Evolutionary conservation across 2,329 filamentous ascomycete species (phyloP).

Genomic region (Trichoderma aggressivum): DNA sequence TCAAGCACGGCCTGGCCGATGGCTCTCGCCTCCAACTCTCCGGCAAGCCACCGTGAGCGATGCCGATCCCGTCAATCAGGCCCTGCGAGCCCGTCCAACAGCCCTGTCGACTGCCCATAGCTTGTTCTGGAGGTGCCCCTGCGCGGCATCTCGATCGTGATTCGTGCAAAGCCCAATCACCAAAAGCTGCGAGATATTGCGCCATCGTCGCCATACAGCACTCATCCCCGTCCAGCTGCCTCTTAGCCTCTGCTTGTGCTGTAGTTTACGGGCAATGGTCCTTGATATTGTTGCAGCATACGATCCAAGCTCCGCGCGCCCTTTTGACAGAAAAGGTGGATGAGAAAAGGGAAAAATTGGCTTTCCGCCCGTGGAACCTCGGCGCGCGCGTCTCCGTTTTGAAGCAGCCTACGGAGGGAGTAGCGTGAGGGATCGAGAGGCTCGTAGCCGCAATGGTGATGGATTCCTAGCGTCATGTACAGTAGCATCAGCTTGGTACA

Average conservation of each 20-base stretch:
- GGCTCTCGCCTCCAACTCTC: constrained; percentile 8
- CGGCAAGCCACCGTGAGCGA: constrained; percentile 9
- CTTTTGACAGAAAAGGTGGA: constrained; percentile 4
- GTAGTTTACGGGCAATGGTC: background rate
- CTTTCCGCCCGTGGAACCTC: constrained; percentile 4
- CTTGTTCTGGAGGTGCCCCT: background rate
- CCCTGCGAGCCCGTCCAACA: background rate
- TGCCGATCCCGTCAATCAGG: constrained; percentile 2
- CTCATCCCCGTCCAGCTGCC: background rate
- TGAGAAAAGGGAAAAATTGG: background rate
- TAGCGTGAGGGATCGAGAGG: background rate
- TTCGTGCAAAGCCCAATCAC: constrained; percentile 16
- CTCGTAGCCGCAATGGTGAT: background rate
- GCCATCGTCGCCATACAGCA: constrained; percentile 6
- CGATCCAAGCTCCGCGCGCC: background rate
- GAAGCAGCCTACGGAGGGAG: background rate
- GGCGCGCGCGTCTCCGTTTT: background rate
- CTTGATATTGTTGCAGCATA: background rate
- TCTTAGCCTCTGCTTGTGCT: background rate
- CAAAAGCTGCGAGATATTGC: constrained; percentile 17
- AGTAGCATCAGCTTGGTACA: constrained; percentile 1
- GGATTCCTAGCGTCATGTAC: constrained; percentile 2
- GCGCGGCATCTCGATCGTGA: constrained; percentile 7
- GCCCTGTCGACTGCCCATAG: background rate
- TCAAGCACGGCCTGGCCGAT: constrained; percentile 11